Evolutionary conservation across 2,329 filamentous ascomycete species (phyloP).

Genomic region (Fusarium ambrosium): DNA sequence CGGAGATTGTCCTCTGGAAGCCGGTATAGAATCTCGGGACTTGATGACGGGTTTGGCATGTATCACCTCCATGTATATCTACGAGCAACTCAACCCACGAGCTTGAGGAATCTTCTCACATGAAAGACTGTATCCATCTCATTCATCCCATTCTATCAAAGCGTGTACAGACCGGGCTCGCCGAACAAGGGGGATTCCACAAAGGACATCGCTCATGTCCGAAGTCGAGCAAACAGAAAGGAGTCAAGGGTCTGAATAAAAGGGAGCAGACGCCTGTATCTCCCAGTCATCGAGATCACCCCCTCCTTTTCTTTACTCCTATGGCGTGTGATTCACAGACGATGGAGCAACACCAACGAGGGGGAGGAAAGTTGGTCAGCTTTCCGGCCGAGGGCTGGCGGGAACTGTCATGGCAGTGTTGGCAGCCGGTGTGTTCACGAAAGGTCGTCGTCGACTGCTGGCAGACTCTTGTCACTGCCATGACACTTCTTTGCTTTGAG

Average conservation of each 20-base stretch:
- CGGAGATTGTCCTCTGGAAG: constrained; percentile 27
- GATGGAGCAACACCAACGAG: constrained; percentile 3
- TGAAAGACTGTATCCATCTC: not conserved
- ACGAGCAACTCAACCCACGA: constrained; percentile 19
- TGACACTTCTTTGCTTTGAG: not conserved
- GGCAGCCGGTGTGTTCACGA: not conserved
- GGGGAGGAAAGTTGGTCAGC: constrained; percentile 11
- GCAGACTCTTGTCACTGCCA: not conserved
- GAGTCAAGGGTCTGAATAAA: not conserved
- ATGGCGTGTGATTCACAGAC: constrained; percentile 27
- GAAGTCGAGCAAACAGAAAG: not conserved
- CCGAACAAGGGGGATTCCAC: not conserved
- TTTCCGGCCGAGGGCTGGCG: not conserved
- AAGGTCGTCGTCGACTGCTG: not conserved
- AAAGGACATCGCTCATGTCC: not conserved
- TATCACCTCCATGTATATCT: constrained; percentile 9
- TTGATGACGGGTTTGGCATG: not conserved
- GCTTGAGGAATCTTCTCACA: not conserved
- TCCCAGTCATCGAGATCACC: constrained; percentile 28
- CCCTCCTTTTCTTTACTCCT: not conserved
- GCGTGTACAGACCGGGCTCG: not conserved
- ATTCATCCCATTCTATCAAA: not conserved
- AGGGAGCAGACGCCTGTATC: not conserved
- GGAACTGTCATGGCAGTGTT: not conserved
- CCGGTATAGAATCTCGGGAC: not conserved